phyloP scores from a whole-genome alignment of 257 asterid genomes.

The Eustoma russellianum region DNA sequence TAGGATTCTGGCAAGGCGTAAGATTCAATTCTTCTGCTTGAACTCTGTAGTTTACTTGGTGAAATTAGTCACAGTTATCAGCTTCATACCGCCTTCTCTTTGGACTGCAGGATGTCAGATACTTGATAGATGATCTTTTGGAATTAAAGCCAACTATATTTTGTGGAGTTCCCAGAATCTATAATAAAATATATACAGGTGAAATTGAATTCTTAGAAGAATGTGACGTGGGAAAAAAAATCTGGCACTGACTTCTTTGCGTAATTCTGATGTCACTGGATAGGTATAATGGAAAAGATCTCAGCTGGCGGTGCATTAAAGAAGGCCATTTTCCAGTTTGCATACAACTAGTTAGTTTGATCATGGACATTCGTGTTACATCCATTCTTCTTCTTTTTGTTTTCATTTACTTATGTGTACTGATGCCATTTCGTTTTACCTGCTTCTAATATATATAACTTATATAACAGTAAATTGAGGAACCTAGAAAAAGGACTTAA shows the following conservation, averaged over 20 bases:
- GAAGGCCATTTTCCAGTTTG: slow-evolving; percentile 64
- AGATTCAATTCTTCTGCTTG: slow-evolving; percentile 15
- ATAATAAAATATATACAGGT: slow-evolving; percentile 78
- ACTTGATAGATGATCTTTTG: slow-evolving; percentile 77
- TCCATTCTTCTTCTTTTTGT: neutral
- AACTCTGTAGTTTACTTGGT: neutral
- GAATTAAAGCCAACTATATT: slow-evolving; percentile 74
- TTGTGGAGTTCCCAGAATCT: slow-evolving; percentile 93
- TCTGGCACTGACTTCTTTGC: neutral
- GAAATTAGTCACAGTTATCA: neutral
- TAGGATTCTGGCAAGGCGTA: slow-evolving; percentile 98
- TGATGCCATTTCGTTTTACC: too few relatives aligned
- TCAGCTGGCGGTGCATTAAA: slow-evolving; percentile 64
- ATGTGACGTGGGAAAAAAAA: neutral
- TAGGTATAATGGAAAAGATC: slow-evolving; percentile 68
- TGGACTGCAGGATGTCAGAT: slow-evolving; percentile 66
- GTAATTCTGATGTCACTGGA: slow-evolving; percentile 6
- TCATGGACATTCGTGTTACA: neutral
- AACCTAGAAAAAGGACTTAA: slow-evolving; percentile 70
- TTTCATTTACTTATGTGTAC: neutral
- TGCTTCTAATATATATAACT: neutral
- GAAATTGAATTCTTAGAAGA: neutral
- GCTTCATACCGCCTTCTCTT: neutral
- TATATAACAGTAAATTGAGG: slow-evolving; percentile 55
- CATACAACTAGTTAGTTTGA: slow-evolving; percentile 64